Evolutionary conservation across 495 filamentous ascomycete genomes (phyloP).

Genomic region (Parmelia sp.): DNA sequence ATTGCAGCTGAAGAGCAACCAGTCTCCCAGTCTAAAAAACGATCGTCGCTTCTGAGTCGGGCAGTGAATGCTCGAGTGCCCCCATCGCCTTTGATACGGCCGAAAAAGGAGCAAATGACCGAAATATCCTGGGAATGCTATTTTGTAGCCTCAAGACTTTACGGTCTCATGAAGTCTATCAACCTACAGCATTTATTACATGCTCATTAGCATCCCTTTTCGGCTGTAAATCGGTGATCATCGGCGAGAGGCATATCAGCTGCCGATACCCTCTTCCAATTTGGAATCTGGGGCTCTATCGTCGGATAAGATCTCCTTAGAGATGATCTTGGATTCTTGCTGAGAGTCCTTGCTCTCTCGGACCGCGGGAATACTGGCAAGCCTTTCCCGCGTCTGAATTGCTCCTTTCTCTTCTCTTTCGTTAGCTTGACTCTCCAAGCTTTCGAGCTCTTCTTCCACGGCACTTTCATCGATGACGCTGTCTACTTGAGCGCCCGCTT

Average conservation of each 20-base stretch:
- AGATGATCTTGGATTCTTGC: background rate
- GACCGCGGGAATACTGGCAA: slow-evolving; percentile 34
- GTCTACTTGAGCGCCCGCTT: slow-evolving; percentile 46
- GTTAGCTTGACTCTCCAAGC: slow-evolving; percentile 61
- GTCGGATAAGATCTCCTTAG: background rate
- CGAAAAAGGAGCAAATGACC: background rate
- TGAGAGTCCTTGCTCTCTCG: background rate
- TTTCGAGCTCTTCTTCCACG: slow-evolving; percentile 82
- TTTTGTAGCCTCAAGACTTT: background rate
- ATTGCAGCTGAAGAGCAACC: background rate
- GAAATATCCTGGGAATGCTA: background rate
- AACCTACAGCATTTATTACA: background rate
- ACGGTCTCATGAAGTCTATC: background rate
- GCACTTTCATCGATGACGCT: slow-evolving; percentile 70
- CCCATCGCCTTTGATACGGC: background rate
- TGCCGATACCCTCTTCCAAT: slow-evolving; percentile 24
- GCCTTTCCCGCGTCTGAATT: slow-evolving; percentile 39
- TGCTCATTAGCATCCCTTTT: background rate
- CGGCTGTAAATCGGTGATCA: background rate
- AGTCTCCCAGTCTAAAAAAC: background rate
- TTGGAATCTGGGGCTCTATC: no score
- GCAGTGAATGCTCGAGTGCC: background rate
- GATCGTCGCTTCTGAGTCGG: background rate
- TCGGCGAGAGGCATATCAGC: slow-evolving; percentile 37
- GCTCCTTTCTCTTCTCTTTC: slow-evolving; percentile 46